phyloP scores from a whole-genome alignment of 805 yeast species.

The Starmera dryadoides region DNA sequence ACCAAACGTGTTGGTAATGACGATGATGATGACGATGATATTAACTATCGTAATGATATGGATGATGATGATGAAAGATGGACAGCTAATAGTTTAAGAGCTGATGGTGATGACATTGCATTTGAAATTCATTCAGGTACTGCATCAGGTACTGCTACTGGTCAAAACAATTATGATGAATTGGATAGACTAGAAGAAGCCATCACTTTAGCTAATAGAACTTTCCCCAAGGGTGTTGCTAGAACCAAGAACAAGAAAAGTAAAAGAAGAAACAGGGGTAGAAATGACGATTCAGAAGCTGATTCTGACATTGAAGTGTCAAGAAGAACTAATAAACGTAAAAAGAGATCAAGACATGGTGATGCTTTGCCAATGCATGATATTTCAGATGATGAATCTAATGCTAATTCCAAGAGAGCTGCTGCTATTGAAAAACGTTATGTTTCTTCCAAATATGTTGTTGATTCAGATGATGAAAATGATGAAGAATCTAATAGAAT shows the following conservation, averaged over 20 bases:
- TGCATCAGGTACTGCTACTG: conserved; percentile 1
- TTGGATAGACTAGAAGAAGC: conserved; percentile 13
- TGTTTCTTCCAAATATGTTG: conserved; percentile 47
- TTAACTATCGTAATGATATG: conserved; percentile 25
- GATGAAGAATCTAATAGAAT: conserved; percentile 46
- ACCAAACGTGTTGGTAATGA: conserved; percentile 5
- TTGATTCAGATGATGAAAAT: conserved; percentile 57
- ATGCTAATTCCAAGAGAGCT: not conserved
- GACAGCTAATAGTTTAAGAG: conserved; percentile 26
- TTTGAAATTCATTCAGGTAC: conserved; percentile 21
- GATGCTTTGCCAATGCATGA: conserved; percentile 21
- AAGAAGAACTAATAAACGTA: conserved; percentile 3
- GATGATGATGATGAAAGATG: conserved; percentile 27
- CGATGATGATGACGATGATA: conserved; percentile 22
- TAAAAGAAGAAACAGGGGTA: conserved; percentile 5
- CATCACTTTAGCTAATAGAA: conserved; percentile 4
- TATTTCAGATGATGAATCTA: conserved; percentile 25
- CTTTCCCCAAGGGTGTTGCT: conserved; percentile 15
- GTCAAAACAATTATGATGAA: conserved; percentile 13
- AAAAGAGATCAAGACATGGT: conserved; percentile 4
- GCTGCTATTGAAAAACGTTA: conserved; percentile 1
- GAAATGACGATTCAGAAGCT: conserved; percentile 3
- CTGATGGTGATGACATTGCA: conserved; percentile 26
- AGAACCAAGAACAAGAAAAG: conserved; percentile 8
- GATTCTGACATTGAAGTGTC: conserved; percentile 4